phyloP scores from a whole-genome alignment of 192 early-diverging fungal species.

The Podila verticillata region DNA sequence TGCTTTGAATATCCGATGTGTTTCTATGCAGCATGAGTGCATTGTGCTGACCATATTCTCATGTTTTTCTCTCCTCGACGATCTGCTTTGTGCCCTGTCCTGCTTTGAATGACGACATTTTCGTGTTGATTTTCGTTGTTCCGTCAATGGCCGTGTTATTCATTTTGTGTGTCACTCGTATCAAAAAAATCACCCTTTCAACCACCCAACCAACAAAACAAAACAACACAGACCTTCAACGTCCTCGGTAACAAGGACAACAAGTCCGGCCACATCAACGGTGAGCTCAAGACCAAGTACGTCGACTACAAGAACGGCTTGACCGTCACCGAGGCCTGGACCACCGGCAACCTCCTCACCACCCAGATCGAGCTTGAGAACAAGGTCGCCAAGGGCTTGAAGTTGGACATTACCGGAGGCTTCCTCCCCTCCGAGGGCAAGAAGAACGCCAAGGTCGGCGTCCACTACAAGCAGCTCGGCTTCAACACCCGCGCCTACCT shows the following conservation, averaged over 20 bases:
- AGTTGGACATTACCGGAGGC: conserved; percentile 89
- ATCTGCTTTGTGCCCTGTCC: neutral
- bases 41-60: neutral
- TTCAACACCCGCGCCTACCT: conserved; percentile 88
- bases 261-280: conserved; percentile 92
- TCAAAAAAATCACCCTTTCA: neutral
- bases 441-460: conserved; percentile 82
- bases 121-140: conserved; percentile 16
- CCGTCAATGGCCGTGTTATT: conserved; percentile 1
- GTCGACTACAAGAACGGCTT: conserved; percentile 91
- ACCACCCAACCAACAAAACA: neutral
- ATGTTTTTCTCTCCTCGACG: neutral
- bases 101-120: conserved; percentile 13
- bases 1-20: neutral
- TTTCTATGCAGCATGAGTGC: too few relatives aligned
- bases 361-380: conserved; percentile 93
- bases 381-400: conserved; percentile 95
- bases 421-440: conserved; percentile 86
- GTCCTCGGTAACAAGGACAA: conserved; percentile 84
- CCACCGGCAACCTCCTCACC: conserved; percentile 90
- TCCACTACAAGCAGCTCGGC: conserved; percentile 96
- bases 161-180: neutral
- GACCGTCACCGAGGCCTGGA: conserved; percentile 96
- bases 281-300: conserved; percentile 98
- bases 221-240: conserved; percentile 33